A percentile compares a stretch with the other conserved stretches of the same genome.
These are phyloP conservation scores for Tuber magnatum DNA, from an alignment of 495 filamentous ascomycete genomes.

Conservation along the genomic window DNA sequence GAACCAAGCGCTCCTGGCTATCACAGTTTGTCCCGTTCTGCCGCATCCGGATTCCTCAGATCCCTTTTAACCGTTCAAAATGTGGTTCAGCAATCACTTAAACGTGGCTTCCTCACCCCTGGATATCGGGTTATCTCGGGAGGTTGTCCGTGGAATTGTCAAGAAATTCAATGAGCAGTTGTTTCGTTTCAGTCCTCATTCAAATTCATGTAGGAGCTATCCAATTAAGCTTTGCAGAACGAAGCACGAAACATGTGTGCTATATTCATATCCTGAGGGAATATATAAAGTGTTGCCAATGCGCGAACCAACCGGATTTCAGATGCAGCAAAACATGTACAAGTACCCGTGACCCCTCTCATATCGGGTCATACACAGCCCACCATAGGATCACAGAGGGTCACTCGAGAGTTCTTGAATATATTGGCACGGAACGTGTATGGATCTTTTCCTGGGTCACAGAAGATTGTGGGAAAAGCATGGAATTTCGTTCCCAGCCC, in stretches of 20 bases:
- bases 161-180: not conserved
- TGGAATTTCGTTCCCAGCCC: not conserved
- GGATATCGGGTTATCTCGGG: not conserved
- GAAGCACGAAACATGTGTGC: not conserved
- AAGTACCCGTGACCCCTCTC: not conserved
- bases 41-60: not conserved
- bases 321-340: not conserved
- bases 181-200: slow-evolving; percentile 1
- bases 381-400: not conserved
- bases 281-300: not conserved
- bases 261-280: not conserved
- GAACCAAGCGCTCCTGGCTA: slow-evolving; percentile 1
- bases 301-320: not conserved
- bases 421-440: not conserved
- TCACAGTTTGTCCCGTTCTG: not conserved
- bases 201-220: slow-evolving; percentile 1
- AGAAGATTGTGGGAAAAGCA: not conserved
- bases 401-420: not conserved
- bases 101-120: not conserved
- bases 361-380: not conserved
- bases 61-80: slow-evolving; percentile 1
- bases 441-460: not conserved
- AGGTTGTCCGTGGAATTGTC: no score
- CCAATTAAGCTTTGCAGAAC: not conserved
- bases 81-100: not conserved